Evolutionary conservation across 768 basidiomycete species (phyloP).

Genomic region (Trichaptum fuscoviolaceum): DNA sequence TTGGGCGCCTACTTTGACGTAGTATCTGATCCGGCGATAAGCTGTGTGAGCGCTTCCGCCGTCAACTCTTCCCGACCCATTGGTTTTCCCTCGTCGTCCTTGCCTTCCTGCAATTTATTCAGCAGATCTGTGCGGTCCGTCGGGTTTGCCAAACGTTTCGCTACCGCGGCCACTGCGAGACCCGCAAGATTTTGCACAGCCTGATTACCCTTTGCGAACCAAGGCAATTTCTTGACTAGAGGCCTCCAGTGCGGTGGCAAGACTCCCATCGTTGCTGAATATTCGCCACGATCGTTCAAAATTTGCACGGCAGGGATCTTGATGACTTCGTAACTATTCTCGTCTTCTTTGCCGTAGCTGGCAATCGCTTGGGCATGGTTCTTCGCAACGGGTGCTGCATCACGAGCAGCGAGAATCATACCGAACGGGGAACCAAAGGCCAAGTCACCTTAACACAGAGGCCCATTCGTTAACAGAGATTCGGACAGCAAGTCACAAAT

Average conservation of each 20-base stretch:
- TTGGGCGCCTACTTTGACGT: slow-evolving; percentile 71
- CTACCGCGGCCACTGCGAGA: slow-evolving; percentile 74
- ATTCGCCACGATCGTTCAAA: slow-evolving; percentile 85
- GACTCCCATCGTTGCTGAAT: slow-evolving; percentile 76
- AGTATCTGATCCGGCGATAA: slow-evolving; percentile 89
- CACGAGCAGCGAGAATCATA: slow-evolving; percentile 73
- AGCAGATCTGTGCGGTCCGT: slow-evolving; percentile 77
- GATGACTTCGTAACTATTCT: slow-evolving; percentile 36
- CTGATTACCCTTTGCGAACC: slow-evolving; percentile 63
- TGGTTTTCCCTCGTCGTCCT: slow-evolving; percentile 71
- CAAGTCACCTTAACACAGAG: slow-evolving; percentile 43
- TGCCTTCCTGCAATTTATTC: slow-evolving; percentile 71
- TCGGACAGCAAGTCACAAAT: slow-evolving; percentile 1
- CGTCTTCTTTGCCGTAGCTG: slow-evolving; percentile 42
- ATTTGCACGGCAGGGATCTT: slow-evolving; percentile 80
- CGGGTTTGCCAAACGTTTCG: slow-evolving; percentile 61
- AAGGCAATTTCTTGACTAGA: slow-evolving; percentile 59
- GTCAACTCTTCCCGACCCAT: slow-evolving; percentile 83
- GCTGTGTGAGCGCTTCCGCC: slow-evolving; percentile 79
- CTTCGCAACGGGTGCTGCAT: slow-evolving; percentile 64
- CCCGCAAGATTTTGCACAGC: slow-evolving; percentile 74
- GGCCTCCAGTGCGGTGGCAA: slow-evolving; percentile 71
- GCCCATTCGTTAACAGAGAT: neutral
- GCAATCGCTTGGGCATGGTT: slow-evolving; percentile 50
- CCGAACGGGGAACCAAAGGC: slow-evolving; percentile 88